Evolutionary conservation across 2,329 filamentous ascomycete genomes (phyloP), one percentile per base, ranked within the genome.

Genomic region (Biscogniauxia marginata): DNA sequence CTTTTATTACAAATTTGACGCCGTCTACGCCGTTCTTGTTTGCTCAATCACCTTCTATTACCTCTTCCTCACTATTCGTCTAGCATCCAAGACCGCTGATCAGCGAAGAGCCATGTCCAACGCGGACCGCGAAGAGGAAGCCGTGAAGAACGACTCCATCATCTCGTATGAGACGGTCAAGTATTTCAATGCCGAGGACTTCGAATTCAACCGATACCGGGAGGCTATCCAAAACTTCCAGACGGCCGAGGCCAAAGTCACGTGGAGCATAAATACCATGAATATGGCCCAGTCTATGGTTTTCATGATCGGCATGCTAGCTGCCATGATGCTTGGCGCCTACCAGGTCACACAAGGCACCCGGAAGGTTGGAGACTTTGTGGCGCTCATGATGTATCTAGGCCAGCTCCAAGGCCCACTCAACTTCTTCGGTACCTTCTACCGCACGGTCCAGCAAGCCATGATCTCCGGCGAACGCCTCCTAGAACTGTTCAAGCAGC

Each of bases 71-170:
- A 99, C 95, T 6, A 91, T 99, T 65, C 90, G 93, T 62, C 92
- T 99, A 88, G 93, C 95, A 16, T 89, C 93, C 59, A 96, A 92
- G 78, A 84, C 95, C 65, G 91, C 93, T 6, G 91, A 96, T 67
- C 91, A 96, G 67, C 86, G 95, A 66, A 85, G 95, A 58, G 85
- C 93, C 68, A 97, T 97, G 89, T 93, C 93, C 50, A 98, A 97
- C 70, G 91, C 92, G 13, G 92, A 95, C 64, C 84, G 95, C 61
- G 92, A 97, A 74, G 92, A 97, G 74, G 93, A 97, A 73, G 95
- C 95, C 6, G 92, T 98, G 65, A 98, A 98, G 75, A 98, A 97
- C 70, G 95, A 99, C 73, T 98, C 95, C 0, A 95, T 99, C 78
- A 92, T 95, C 60, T 96, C 92, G n/a, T 99, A 98, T 72, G 95